A percentile compares a stretch with the other conserved stretches of the same genome.
Conservation (phyloP, 2,329 filamentous ascomycete species). For the Colletotrichum echinochloae region DNA sequence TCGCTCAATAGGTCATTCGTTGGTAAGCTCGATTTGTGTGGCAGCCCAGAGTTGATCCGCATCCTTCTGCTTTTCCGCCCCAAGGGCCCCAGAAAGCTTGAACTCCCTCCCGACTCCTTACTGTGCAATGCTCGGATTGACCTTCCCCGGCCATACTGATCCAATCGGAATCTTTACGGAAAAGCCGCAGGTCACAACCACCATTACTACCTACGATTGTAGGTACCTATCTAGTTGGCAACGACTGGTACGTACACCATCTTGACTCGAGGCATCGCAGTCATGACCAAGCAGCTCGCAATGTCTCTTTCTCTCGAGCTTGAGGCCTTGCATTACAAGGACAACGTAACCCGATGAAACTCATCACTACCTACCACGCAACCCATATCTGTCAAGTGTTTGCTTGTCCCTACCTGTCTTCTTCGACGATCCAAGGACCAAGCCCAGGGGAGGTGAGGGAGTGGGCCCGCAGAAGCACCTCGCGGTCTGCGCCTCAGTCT, state of each 20-base stretch:
- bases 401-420: slow-evolving; percentile 3
- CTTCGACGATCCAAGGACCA: slow-evolving; percentile 12
- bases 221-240: not conserved
- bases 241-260: not conserved
- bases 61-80: slow-evolving; percentile 8
- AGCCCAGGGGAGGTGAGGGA: slow-evolving; percentile 11
- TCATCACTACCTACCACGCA: not conserved
- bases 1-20: too few species aligned
- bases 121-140: not conserved
- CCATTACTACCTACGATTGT: too few species aligned
- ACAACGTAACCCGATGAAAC: not conserved
- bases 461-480: slow-evolving; percentile 15
- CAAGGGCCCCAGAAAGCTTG: slow-evolving; percentile 17
- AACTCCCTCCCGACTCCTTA: slow-evolving; percentile 5
- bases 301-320: not conserved
- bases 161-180: not conserved
- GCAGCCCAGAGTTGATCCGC: slow-evolving; percentile 24
- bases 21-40: slow-evolving; percentile 32
- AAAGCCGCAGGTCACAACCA: not conserved
- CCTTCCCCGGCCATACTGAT: not conserved
- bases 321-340: not conserved
- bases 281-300: not conserved
- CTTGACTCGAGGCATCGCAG: not conserved
- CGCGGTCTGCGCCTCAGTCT: slow-evolving; percentile 32
- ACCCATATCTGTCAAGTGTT: slow-evolving; percentile 18